These are phyloP conservation scores for Tulasnella sp. DNA, from an alignment of 768 basidiomycete species.

Conservation along the genomic window DNA sequence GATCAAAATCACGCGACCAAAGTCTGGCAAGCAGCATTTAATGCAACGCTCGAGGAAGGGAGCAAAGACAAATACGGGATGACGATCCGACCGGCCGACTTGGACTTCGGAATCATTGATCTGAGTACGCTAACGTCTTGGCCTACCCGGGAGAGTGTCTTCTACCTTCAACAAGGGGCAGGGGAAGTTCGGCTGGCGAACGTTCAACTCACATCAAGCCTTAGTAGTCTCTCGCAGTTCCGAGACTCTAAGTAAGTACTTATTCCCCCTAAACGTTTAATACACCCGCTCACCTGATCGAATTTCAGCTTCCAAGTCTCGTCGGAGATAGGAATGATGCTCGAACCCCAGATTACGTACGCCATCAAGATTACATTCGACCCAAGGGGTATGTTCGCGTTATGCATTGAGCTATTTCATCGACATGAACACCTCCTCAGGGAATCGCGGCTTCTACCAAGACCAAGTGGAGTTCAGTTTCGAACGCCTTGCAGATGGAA, in stretches of 20 bases:
- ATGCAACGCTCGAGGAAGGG: neutral
- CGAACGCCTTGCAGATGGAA: neutral
- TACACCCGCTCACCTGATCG: neutral
- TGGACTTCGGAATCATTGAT: constrained; percentile 4
- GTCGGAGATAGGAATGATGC: neutral
- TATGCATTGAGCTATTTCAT: no score
- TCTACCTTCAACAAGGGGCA: neutral
- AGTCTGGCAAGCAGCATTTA: neutral
- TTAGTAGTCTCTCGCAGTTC: neutral
- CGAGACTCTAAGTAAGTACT: neutral
- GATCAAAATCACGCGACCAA: neutral
- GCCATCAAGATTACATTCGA: neutral
- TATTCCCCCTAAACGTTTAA: neutral
- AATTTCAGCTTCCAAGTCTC: neutral
- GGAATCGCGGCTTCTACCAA: constrained; percentile 9
- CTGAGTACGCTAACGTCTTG: neutral
- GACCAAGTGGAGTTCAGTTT: constrained; percentile 12
- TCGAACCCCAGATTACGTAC: neutral
- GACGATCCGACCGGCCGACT: neutral
- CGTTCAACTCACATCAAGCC: neutral
- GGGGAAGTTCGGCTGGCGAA: neutral
- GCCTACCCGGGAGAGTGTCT: neutral
- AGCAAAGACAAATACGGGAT: constrained; percentile 2
- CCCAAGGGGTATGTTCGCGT: neutral
- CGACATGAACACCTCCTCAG: no score